Base-by-base conservation (phyloP, 164 flowering plant species). In the Nymphaea thermarum region DNA sequence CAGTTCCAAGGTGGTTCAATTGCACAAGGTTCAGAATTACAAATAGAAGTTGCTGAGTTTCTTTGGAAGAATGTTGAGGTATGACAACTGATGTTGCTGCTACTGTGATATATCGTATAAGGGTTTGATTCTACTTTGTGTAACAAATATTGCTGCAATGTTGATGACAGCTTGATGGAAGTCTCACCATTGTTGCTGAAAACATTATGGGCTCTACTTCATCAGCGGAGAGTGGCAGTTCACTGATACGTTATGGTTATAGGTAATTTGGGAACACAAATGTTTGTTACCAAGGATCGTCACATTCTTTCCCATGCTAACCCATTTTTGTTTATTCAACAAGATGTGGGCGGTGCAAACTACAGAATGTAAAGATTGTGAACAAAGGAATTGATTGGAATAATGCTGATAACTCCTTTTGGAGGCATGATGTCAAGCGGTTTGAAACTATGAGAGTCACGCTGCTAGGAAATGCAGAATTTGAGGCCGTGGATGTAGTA, bases 391-490 rank as follows among this genome's bases (percentile, higher is more conserved):
- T 94, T 75, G 81, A 94, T 75, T 94, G 98, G 98, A 84, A 63
- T 43, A 82, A 69, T 66, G 47, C 76, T 68, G 80, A 77, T 8
- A 94, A 91, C 73, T 62, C 81, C 44, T 94, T 88, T 66, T 94
- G 98, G 98, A 94, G 86, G 78, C 91, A 88, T 76, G 86, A 89
- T 44, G 87, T 91, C 69, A 72, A 77, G 73, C 86, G 97, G 64
- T 69, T 72, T 69, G 96, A 89, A 79, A 78, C 81, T 51, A 70
- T 83, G n/a, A 85, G 85, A 75, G 71, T 91, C 70, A 75, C 84
- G 59, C 82, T 94, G 71, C 93, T 87, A 82, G 98, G 98, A 75
- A 94, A 94, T 87, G 96, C 97, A 36, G 98, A 94, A 81, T 91
- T 94, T 81, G 98, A 91, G 78, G 98, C 96, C 42, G 77, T 60